phyloP scores from a whole-genome alignment of 2,329 filamentous ascomycete species.

The Trichoderma sp. region DNA sequence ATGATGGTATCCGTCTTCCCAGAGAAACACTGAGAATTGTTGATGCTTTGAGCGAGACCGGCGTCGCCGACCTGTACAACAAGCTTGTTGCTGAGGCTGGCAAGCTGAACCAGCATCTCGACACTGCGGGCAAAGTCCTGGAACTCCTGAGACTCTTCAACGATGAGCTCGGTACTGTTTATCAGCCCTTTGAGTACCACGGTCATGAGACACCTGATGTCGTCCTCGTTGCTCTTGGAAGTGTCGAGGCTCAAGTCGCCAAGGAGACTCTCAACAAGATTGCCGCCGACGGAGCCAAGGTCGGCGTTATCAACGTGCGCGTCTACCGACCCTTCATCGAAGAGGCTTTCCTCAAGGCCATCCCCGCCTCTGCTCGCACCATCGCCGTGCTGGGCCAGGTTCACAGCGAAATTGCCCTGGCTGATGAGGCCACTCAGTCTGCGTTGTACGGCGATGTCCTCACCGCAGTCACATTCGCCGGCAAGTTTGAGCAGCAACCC shows the following conservation, averaged over 20 bases:
- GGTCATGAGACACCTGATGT: constrained; percentile 79
- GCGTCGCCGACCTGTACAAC: constrained; percentile 70
- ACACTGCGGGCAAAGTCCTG: constrained; percentile 71
- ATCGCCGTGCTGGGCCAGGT: constrained; percentile 92
- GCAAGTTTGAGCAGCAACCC: constrained; percentile 64
- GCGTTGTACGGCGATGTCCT: constrained; percentile 89
- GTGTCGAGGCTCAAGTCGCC: constrained; percentile 83
- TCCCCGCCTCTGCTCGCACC: constrained; percentile 75
- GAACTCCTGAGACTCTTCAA: constrained; percentile 78
- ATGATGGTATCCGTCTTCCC: constrained; percentile 82
- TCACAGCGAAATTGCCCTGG: constrained; percentile 69
- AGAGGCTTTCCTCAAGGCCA: constrained; percentile 82
- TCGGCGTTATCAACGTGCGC: constrained; percentile 89
- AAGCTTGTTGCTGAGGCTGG: constrained; percentile 65
- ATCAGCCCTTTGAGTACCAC: constrained; percentile 90
- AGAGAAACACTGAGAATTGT: constrained; percentile 82
- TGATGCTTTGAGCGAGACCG: constrained; percentile 75
- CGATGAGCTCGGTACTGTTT: constrained; percentile 88
- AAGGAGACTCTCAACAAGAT: constrained; percentile 78
- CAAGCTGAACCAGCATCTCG: constrained; percentile 69
- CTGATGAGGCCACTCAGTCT: constrained; percentile 79
- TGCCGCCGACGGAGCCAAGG: constrained; percentile 71
- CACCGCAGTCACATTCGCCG: constrained; percentile 79
- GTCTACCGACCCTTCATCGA: constrained; percentile 95
- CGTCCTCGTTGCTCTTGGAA: constrained; percentile 91